Evolutionary conservation across 768 basidiomycete species (phyloP).

Genomic region (Suillus placidus): DNA sequence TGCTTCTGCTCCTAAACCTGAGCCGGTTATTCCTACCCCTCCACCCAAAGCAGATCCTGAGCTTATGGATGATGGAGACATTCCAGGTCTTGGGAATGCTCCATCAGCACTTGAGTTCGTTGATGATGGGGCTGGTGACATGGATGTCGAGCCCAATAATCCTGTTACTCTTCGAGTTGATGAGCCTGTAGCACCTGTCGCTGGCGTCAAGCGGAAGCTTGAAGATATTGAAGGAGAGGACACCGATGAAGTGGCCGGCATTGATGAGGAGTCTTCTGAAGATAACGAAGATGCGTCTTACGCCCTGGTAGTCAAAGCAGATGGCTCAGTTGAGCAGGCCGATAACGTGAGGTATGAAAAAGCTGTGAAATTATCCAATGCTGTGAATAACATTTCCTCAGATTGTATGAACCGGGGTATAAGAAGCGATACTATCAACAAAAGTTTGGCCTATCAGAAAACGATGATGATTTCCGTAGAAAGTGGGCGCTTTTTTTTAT

Average conservation of each 20-base stretch:
- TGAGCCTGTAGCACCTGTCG: constrained; percentile 20
- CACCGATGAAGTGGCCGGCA: constrained; percentile 28
- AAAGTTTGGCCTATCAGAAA: constrained; percentile 81
- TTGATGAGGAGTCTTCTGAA: constrained; percentile 42
- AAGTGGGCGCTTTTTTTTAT: constrained; percentile 48
- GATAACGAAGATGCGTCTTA: constrained; percentile 52
- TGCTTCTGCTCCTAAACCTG: constrained; percentile 33
- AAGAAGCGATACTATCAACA: constrained; percentile 91
- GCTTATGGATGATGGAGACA: constrained; percentile 35
- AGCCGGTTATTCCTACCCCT: constrained; percentile 38
- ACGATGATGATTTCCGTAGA: constrained; percentile 73
- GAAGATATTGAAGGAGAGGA: constrained; percentile 48
- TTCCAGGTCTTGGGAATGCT: constrained; percentile 36
- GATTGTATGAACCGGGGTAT: constrained; percentile 96
- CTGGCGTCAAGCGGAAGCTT: constrained; percentile 49
- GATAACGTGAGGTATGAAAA: constrained; percentile 85
- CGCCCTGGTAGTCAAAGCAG: constrained; percentile 78
- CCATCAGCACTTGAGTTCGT: constrained; percentile 20
- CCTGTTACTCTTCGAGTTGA: constrained; percentile 22
- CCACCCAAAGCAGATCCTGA: constrained; percentile 28
- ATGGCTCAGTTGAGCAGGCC: constrained; percentile 93
- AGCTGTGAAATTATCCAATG: constrained; percentile 4
- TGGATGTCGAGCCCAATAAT: constrained; percentile 18
- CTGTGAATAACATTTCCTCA: constrained; percentile 33
- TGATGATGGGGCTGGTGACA: constrained; percentile 33